Base-by-base conservation (phyloP, 2,329 filamentous ascomycete genomes). In the Colletotrichum incanum region DNA sequence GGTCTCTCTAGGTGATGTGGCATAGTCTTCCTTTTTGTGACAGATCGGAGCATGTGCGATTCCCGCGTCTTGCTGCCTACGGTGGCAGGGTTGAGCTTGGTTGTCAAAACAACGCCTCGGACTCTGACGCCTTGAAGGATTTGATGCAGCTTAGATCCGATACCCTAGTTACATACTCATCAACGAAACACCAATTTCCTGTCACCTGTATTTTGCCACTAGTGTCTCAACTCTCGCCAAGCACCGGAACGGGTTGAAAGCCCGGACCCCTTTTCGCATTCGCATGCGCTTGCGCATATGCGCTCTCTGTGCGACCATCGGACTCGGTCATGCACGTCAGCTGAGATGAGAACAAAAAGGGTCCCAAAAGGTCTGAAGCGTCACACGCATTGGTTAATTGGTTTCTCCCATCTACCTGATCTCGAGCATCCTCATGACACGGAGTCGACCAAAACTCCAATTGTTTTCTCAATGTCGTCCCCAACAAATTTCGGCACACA, bases 211-310 rank as follows among this genome's bases (percentile, higher is more conserved):
- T 26, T 18, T 39, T 39, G n/a, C 31, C 14, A n/a, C 16, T 8
- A 11, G 47, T 28, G 14, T 49, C 43, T 39, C n/a, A 37, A 50
- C 45, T 20, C 7, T 41, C 26, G 56, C 8, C 28, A 8, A 16
- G 20, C 20, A 18, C 58, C 41, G 41, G 23, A 47, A 31, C 43
- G 26, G 8, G 23, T 45, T 12, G 34, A n/a, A 28, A 20, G 47
- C 45, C 45, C 60, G 45, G 45, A n/a, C 60, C 45, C 45, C 45
- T 50, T 50, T 62, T 62, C 60, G 60, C 60, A 62, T n/a, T 62
- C 60, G 60, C 43, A 62, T 20, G 16, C 45, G n/a, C 23, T 26
- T 39, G 45, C 23, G 60, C 60, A 62, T 12, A 62, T 20, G 34
- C 45, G 45, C 14, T 39, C n/a, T 16, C 18, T 31, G 45, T 16